A percentile compares a stretch with the other conserved stretches of the same genome.
Evolutionary conservation across 768 basidiomycete genomes (phyloP).

Genomic region (Scleroderma citrinum): DNA sequence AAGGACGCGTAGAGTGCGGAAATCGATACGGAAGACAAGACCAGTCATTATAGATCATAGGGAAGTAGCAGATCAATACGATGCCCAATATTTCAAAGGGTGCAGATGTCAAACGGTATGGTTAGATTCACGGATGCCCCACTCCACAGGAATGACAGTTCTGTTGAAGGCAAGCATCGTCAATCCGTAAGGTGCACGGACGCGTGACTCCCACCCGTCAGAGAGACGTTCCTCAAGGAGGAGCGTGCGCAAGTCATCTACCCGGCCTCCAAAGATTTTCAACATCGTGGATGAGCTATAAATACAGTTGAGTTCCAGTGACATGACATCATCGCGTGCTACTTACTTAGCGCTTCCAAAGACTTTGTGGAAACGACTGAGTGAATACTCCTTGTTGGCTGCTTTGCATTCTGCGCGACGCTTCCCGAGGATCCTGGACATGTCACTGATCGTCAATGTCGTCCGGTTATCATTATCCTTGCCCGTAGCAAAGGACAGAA

Average conservation of each 20-base stretch:
- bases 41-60: neutral
- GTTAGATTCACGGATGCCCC: conserved; percentile 2
- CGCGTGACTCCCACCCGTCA: conserved; percentile 62
- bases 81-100: neutral
- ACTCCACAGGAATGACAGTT: conserved; percentile 1
- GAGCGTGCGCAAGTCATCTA: conserved; percentile 47
- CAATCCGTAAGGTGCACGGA: conserved; percentile 50
- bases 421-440: conserved; percentile 51
- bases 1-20: neutral
- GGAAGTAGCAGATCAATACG: neutral
- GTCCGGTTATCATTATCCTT: conserved; percentile 42
- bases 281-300: conserved; percentile 56
- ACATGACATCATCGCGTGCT: neutral
- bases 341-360: conserved; percentile 70
- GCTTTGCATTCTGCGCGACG: conserved; percentile 55
- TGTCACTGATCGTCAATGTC: conserved; percentile 51
- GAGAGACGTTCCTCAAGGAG: conserved; percentile 68
- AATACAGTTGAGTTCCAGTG: neutral
- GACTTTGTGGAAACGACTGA: conserved; percentile 46
- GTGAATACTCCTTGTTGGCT: conserved; percentile 53
- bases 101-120: neutral
- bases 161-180: conserved; percentile 53
- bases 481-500: conserved; percentile 56
- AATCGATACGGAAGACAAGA: neutral
- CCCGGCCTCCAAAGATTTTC: conserved; percentile 57